Conservation (phyloP, 1,284 basidiomycete species). For the Pulveroboletus sp. region DNA sequence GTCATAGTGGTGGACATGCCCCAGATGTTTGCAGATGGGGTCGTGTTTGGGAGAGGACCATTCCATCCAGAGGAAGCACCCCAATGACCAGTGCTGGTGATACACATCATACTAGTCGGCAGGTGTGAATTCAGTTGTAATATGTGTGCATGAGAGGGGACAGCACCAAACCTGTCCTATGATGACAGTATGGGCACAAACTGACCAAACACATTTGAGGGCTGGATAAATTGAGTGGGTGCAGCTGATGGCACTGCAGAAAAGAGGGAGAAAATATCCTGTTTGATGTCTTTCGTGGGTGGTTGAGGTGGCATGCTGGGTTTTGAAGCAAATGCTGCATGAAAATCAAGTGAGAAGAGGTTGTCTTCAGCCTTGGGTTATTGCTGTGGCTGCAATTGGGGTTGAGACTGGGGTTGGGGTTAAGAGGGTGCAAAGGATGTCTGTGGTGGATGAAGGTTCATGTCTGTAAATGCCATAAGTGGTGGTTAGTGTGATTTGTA, state of each 20-base stretch:
- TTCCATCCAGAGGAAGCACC: slow-evolving; percentile 64
- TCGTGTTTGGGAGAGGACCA: slow-evolving; percentile 22
- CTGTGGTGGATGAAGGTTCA: slow-evolving; percentile 48
- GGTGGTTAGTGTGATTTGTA: slow-evolving; percentile 46
- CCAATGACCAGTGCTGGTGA: slow-evolving; percentile 56
- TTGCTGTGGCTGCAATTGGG: too few relatives aligned
- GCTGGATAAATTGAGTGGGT: slow-evolving; percentile 29
- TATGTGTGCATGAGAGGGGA: not conserved
- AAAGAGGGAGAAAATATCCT: slow-evolving; percentile 86
- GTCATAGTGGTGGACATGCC: slow-evolving; percentile 25
- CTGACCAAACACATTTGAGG: slow-evolving; percentile 13
- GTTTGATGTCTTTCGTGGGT: slow-evolving; percentile 70
- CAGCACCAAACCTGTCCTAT: not conserved
- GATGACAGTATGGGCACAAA: too few relatives aligned
- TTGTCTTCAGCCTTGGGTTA: too few relatives aligned
- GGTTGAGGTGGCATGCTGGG: slow-evolving; percentile 27
- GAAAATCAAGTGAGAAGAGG: slow-evolving; percentile 63
- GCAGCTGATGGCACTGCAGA: slow-evolving; percentile 39
- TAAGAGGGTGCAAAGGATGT: too few relatives aligned
- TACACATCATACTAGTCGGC: slow-evolving; percentile 55
- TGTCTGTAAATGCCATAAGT: slow-evolving; percentile 17
- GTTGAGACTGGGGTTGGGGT: too few relatives aligned
- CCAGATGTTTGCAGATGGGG: slow-evolving; percentile 42
- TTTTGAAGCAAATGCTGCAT: slow-evolving; percentile 44
- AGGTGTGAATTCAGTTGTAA: slow-evolving; percentile 22